Conservation (phyloP, 2,329 filamentous ascomycete species). For the Daldinia sp. region DNA sequence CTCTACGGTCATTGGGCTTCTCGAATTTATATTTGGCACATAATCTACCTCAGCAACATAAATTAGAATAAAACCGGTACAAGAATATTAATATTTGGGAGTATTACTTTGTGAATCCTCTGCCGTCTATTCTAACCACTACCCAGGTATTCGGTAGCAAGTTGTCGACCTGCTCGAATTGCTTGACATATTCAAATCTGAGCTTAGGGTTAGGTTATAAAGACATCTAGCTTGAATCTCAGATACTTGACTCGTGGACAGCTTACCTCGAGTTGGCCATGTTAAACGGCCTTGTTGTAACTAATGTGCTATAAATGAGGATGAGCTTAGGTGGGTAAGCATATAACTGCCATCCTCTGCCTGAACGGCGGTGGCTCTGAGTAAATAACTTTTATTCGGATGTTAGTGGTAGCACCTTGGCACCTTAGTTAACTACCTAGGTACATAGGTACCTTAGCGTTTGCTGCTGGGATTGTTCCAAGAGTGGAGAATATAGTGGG, state of each 20-base stretch:
- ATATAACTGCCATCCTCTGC: too few relatives aligned
- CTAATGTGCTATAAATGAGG: background rate
- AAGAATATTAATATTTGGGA: slow-evolving; percentile 9
- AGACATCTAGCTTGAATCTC: background rate
- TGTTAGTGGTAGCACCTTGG: background rate
- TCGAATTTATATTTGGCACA: slow-evolving; percentile 83
- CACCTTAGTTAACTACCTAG: too few relatives aligned
- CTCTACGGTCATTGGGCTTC: slow-evolving; percentile 91
- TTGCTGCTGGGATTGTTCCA: background rate
- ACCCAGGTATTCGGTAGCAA: slow-evolving; percentile 95
- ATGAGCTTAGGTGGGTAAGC: background rate
- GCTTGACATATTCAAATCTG: slow-evolving; percentile 93
- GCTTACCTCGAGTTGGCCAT: slow-evolving; percentile 66
- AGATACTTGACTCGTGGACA: slow-evolving; percentile 17
- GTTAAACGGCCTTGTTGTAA: background rate
- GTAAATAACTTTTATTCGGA: background rate
- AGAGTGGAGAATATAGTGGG: slow-evolving; percentile 1
- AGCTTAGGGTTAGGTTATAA: slow-evolving; percentile 32
- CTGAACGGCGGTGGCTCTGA: too few relatives aligned
- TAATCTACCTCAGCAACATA: slow-evolving; percentile 63
- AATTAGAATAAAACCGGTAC: slow-evolving; percentile 3
- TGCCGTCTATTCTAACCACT: slow-evolving; percentile 90
- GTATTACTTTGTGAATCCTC: slow-evolving; percentile 89
- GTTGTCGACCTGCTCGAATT: slow-evolving; percentile 82
- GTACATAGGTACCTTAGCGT: background rate